Base-by-base conservation (phyloP, 2,329 filamentous ascomycete species). In the Monilinia aucupariae region DNA sequence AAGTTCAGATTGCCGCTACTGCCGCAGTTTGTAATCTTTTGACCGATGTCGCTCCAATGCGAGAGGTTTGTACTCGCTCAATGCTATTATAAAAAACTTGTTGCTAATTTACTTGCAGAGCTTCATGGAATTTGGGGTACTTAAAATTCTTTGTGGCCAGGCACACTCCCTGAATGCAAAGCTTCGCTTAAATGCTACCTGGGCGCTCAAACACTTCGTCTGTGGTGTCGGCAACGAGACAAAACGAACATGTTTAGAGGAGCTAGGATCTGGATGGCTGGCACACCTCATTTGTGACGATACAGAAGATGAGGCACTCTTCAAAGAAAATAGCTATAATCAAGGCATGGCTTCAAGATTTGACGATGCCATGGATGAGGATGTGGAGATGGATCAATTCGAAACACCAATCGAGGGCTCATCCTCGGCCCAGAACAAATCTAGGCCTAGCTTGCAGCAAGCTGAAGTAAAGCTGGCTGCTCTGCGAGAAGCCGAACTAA, bases 181-280 rank as follows among this genome's bases (percentile, higher is more conserved):
- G 53, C 79, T 97, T 60, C 85, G 91, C 30, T 81, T 96, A 32
- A 92, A 94, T 70, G 92, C 92, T 27, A 77, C 99, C 1, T 99
- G 94, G 93, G 91, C 92, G 7, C 78, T 99, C 64, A 97, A 97
- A 73, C 91, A 97, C 75, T 82, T 97, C 56, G 88, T 96, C 3
- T 83, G 89, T 66, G 86, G 85, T 27, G 85, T 89, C 7, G 82
- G 83, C 22, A 85, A 88, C 51, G 83, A 88, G 15, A 79, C 90
- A 68, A 96, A 94, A 76, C 88, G 88, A 70, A 82, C 84, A 54
- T 91, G 91, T 64, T 78, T 97, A 15, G 86, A 92, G 56, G 86
- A 90, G 71, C 80, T 97, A 4, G 87, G 86, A 10, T 83, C 90
- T 0, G 85, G 84, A 13, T 96, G 91, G 90, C 81, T 97, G 15